These are phyloP conservation scores for Aureobasidium sp. DNA, from an alignment of 2,329 filamentous ascomycete genomes.

Conservation along the genomic window DNA sequence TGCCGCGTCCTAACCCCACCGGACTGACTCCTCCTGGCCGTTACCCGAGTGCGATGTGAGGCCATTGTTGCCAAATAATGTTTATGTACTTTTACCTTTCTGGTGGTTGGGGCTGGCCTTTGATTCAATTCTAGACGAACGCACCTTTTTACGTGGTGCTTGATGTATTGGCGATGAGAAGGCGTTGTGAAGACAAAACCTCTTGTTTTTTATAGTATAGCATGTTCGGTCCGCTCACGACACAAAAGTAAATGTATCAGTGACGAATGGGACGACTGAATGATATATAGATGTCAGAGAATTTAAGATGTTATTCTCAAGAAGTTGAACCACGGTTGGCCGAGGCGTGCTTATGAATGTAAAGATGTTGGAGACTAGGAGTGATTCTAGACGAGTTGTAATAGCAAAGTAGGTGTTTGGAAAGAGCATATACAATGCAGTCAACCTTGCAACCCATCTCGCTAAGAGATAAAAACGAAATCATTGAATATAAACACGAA, in stretches of 20 bases:
- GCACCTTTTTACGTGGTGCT: not conserved
- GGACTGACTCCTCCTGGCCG: slow-evolving; percentile 26
- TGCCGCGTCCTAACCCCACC: slow-evolving; percentile 13
- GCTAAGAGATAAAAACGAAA: too few species aligned
- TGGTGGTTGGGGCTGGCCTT: not conserved
- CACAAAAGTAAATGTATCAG: not conserved
- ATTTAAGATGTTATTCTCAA: not conserved
- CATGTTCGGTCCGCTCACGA: not conserved
- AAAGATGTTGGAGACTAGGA: not conserved
- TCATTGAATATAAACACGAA: too few species aligned
- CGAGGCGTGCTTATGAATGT: not conserved
- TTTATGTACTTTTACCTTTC: slow-evolving; percentile 11
- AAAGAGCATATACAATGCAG: not conserved
- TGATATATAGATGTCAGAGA: not conserved
- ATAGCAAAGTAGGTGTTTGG: not conserved
- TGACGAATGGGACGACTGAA: not conserved
- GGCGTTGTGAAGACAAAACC: not conserved
- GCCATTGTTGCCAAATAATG: not conserved
- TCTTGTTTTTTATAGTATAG: not conserved
- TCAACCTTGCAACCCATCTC: not conserved
- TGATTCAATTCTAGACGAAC: slow-evolving; percentile 10
- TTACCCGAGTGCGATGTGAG: slow-evolving; percentile 25
- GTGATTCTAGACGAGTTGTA: too few species aligned
- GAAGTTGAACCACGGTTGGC: not conserved
- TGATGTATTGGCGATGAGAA: not conserved